A percentile compares a stretch with the other conserved stretches of the same genome.
Conservation (phyloP, 2,329 filamentous ascomycete genomes). For the Fusarium sp. region DNA sequence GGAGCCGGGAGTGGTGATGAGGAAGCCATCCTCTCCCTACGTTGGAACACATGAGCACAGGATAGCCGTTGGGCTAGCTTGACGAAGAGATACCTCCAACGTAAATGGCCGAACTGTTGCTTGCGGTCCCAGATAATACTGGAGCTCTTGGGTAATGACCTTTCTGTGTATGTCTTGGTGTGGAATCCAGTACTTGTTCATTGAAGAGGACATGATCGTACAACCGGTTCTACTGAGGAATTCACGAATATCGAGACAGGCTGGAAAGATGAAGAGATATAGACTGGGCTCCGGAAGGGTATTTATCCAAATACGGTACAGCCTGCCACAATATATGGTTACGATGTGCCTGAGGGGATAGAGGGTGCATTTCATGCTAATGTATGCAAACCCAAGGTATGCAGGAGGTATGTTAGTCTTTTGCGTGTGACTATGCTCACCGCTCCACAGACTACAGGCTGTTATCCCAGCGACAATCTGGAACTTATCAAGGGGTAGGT, state of each 20-base stretch:
- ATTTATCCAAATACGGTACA: slow-evolving; percentile 46
- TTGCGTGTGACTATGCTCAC: slow-evolving; percentile 48
- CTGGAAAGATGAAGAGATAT: slow-evolving; percentile 25
- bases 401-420: slow-evolving; percentile 44
- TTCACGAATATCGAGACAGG: slow-evolving; percentile 27
- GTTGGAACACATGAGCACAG: slow-evolving; percentile 43
- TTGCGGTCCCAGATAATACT: slow-evolving; percentile 70
- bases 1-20: slow-evolving; percentile 69
- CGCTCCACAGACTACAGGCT: slow-evolving; percentile 45
- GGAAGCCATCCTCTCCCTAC: slow-evolving; percentile 72
- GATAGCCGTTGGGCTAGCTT: slow-evolving; percentile 30
- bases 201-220: slow-evolving; percentile 50
- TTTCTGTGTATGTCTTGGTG: slow-evolving; percentile 71
- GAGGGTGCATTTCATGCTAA: slow-evolving; percentile 44
- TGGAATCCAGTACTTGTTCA: slow-evolving; percentile 74
- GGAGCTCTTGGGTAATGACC: slow-evolving; percentile 70
- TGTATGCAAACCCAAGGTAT: slow-evolving; percentile 47
- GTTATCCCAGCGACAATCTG: slow-evolving; percentile 39
- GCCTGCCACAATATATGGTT: slow-evolving; percentile 37
- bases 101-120: slow-evolving; percentile 70
- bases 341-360: slow-evolving; percentile 40
- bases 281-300: slow-evolving; percentile 40
- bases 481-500: slow-evolving; percentile 42
- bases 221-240: slow-evolving; percentile 27
- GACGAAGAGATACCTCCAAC: slow-evolving; percentile 61